These are phyloP conservation scores for Prinsepia uniflora DNA, from an alignment of 306 rosid genomes.

Conservation along the genomic window DNA sequence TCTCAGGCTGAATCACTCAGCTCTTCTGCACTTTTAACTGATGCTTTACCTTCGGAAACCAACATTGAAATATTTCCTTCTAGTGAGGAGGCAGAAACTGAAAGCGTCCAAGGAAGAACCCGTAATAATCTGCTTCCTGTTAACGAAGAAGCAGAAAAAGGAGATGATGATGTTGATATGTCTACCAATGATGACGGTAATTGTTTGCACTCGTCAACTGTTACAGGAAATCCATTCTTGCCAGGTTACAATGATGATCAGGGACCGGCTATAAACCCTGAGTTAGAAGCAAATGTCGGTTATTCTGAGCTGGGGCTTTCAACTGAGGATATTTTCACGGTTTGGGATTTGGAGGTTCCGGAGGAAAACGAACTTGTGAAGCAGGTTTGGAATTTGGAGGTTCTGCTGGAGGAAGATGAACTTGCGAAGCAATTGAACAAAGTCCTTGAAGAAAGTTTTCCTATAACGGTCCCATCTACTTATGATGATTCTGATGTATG, in stretches of 20 bases:
- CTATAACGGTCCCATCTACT: slow-evolving; percentile 26
- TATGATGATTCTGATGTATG: slow-evolving; percentile 22
- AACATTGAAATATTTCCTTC: slow-evolving; percentile 29
- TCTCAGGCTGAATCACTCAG: slow-evolving; percentile 32
- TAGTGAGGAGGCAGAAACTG: slow-evolving; percentile 13
- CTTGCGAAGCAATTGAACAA: slow-evolving; percentile 50
- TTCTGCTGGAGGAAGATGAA: slow-evolving; percentile 58
- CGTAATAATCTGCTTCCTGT: slow-evolving; percentile 14
- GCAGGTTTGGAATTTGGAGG: slow-evolving; percentile 69
- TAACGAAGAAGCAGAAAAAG: slow-evolving; percentile 23
- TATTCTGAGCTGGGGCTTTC: slow-evolving; percentile 34
- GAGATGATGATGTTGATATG: slow-evolving; percentile 23
- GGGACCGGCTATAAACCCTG: slow-evolving; percentile 16
- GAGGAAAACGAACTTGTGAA: slow-evolving; percentile 62
- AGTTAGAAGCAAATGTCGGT: slow-evolving; percentile 22
- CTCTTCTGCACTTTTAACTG: slow-evolving; percentile 12
- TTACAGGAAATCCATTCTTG: slow-evolving; percentile 57
- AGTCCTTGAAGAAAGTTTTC: slow-evolving; percentile 38
- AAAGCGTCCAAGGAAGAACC: not conserved
- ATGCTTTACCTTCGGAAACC: slow-evolving; percentile 13
- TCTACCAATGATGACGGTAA: slow-evolving; percentile 15
- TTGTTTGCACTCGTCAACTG: slow-evolving; percentile 27
- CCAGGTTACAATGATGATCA: slow-evolving; percentile 57
- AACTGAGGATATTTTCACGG: slow-evolving; percentile 53
- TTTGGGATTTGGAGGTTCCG: slow-evolving; percentile 62